These are phyloP conservation scores for Kodamaea sp. DNA, from an alignment of 1,139 yeast genomes.

Conservation along the genomic window DNA sequence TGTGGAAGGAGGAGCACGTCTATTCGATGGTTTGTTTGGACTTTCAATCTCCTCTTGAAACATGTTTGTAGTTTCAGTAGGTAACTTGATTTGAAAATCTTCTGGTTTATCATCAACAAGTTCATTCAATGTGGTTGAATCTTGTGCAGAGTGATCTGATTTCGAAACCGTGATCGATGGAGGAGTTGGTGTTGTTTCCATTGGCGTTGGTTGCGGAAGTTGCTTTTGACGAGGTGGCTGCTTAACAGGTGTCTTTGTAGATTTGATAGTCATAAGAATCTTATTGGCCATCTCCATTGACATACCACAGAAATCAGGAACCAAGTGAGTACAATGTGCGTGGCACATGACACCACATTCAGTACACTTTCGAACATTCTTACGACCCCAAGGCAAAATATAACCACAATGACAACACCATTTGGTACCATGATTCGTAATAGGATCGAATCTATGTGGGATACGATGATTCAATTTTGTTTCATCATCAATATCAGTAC, in stretches of 20 bases:
- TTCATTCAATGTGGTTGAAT: constrained; percentile 3
- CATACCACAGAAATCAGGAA: constrained; percentile 98
- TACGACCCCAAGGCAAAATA: constrained; percentile 89
- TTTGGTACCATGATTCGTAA: constrained; percentile 89
- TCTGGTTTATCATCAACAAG: constrained; percentile 27
- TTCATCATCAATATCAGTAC: constrained; percentile 84
- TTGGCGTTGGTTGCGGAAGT: constrained; percentile 6
- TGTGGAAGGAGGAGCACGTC: constrained; percentile 23
- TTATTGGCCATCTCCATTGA: constrained; percentile 95
- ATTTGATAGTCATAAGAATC: constrained; percentile 78
- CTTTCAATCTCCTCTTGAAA: constrained; percentile 34
- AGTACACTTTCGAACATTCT: constrained; percentile 88
- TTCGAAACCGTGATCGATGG: constrained; percentile 11
- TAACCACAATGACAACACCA: constrained; percentile 99
- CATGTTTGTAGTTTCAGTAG: constrained; percentile 33
- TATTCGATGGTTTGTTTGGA: constrained; percentile 22
- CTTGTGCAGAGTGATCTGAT: constrained; percentile 3
- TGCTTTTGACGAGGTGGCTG: constrained; percentile 11
- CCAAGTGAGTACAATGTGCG: constrained; percentile 86
- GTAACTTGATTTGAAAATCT: constrained; percentile 25
- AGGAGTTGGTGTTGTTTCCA: constrained; percentile 8
- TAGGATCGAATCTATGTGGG: constrained; percentile 92
- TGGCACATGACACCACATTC: constrained; percentile 97
- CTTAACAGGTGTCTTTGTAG: constrained; percentile 53
- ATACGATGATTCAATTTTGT: constrained; percentile 92